Conservation (phyloP, 805 yeast species). For the Blastobotrys muscicola region DNA sequence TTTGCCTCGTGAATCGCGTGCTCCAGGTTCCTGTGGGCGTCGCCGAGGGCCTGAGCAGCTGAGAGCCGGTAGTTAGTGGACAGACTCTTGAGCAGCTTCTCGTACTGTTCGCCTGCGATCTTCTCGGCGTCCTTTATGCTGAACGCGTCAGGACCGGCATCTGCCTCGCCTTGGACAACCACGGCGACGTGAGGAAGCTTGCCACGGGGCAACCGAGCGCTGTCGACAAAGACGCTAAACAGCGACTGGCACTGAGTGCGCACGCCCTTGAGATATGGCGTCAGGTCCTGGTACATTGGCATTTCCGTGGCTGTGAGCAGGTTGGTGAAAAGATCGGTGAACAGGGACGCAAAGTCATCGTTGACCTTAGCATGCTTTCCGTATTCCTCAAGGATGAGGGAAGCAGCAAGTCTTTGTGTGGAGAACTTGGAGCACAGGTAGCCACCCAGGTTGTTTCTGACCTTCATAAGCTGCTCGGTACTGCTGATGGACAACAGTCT, state of each 20-base stretch:
- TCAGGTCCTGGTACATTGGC: conserved; percentile 66
- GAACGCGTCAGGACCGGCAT: conserved; percentile 92
- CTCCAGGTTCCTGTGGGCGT: conserved; percentile 58
- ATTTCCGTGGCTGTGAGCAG: conserved; percentile 8
- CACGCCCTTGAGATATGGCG: conserved; percentile 74
- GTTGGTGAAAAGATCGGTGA: conserved; percentile 12
- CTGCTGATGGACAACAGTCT: conserved; percentile 26
- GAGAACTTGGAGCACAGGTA: conserved; percentile 57
- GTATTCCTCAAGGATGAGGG: conserved; percentile 62
- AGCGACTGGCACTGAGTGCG: conserved; percentile 82
- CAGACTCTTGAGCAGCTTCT: conserved; percentile 52
- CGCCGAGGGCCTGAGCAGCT: conserved; percentile 65
- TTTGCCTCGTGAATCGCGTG: conserved; percentile 63
- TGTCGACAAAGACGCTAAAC: conserved; percentile 65
- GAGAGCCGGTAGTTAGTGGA: conserved; percentile 62
- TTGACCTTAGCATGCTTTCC: conserved; percentile 15
- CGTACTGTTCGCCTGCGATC: conserved; percentile 53
- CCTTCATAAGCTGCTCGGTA: conserved; percentile 7
- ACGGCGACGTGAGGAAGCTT: conserved; percentile 78
- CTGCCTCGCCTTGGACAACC: conserved; percentile 86
- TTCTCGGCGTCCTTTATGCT: conserved; percentile 67
- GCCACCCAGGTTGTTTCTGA: conserved; percentile 18
- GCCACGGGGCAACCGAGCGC: conserved; percentile 60
- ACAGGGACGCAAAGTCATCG: conserved; percentile 6
- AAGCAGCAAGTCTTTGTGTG: conserved; percentile 67